Evolutionary conservation across 2,329 filamentous ascomycete species (phyloP), one percentile per base, ranked within the genome.

Genomic region (Aspergillus sp.): DNA sequence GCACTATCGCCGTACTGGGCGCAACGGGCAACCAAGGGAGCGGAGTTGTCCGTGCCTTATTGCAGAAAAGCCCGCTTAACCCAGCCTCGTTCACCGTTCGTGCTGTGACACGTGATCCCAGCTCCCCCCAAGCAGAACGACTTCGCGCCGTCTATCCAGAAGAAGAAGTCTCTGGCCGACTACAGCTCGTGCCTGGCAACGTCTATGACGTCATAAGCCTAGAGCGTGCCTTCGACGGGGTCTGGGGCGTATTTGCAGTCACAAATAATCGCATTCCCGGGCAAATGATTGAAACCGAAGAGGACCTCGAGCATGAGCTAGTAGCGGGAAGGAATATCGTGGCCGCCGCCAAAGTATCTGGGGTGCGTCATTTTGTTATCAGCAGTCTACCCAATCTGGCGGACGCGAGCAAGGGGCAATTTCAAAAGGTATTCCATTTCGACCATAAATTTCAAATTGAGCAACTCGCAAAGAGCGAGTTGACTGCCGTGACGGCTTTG

Each of bases 201-300:
- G 55, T 61, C 5, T 64, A 65, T 47, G 52, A 65, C 38, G 15
- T 19, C 15, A 9, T 21, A 1, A 54, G 56, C 19, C 48, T 68
- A 0, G 19, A 36, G 3, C 17, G 23, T 2, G 66, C 65, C 9
- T 66, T 68, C 28, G n/a, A 17, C 8, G 62, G 55, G 23, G 62
- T 55, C 5, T 45, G 66, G 48, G 65, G 63, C n/a, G 60, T 67
- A 4, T 69, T 67, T n/a, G 67, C 64, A 12, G 55, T 64, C 49
- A 67, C 63, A 19, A 55, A 47, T 45, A 54, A 67, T 10, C 43
- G 30, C 1, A n/a, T 53, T 1, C 30, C 55, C 1, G 60, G 64
- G 2, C 62, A 39, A 32, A 17, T 54, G 17, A 54, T 69, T 2
- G 47, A 61, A 13, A 62, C 53, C 6, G 60, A 67, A 19, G 59